Evolutionary conservation across 768 basidiomycete species (phyloP), one percentile per base, ranked within the genome.

Genomic region (Daedalea quercina): DNA sequence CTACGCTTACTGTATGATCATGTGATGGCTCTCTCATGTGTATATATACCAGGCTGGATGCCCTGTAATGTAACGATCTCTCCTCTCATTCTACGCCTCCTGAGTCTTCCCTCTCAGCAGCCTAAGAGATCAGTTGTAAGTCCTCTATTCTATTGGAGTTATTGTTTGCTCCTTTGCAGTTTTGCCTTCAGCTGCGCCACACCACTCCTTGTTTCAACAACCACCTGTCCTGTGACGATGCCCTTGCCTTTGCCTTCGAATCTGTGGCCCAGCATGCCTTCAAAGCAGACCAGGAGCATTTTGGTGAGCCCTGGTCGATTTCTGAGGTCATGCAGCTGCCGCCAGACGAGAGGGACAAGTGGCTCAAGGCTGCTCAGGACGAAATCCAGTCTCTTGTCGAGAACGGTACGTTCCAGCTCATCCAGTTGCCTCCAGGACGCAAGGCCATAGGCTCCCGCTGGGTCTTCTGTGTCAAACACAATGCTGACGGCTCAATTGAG

Each of bases 381-480:
- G 59, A 57, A 41, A 54, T 60, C 47, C 44, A 54, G 46, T 47
- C 40, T 25, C 26, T 57, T 12, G 47, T 25, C 69, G 63, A 59
- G 43, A 51, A 61, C n/a, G 62, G 62, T 0, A 75, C 66, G 1
- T 76, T 69, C 68, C 50, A 59, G 17, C 50, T 65, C 2, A 60
- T 59, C 0, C 44, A 52, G 9, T 50, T 68, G n/a, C 72, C 73
- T 3, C 33, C 43, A 3, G 64, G 65, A 11, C 35, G 55, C 3
- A 72, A 68, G 44, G 55, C 63, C 17, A 62, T 73, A 49, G 66
- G 67, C 2, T 60, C 54, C 26, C 64, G 57, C 2, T 73, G 70
- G 68, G 70, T 75, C 1, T 75, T 67, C 54, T 60, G 57, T 0
- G 57, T 65, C 47, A 80, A 80, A 61, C 58, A 54, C 28, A 62